These are phyloP conservation scores for Cordyceps farinosa DNA, from an alignment of 2,329 filamentous ascomycete genomes.

Conservation along the genomic window DNA sequence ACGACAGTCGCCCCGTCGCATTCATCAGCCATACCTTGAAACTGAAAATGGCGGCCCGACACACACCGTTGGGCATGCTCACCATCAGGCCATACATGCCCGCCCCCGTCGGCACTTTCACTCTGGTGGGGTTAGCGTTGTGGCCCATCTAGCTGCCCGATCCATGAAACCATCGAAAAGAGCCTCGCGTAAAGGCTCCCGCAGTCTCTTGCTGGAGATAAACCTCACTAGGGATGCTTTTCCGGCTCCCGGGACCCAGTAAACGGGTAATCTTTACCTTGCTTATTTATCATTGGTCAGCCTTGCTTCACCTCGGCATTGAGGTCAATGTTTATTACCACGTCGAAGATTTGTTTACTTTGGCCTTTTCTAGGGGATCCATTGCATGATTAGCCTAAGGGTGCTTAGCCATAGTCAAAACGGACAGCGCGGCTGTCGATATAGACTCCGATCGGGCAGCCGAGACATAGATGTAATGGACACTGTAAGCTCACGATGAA, in stretches of 20 bases:
- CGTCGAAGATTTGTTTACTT: background rate
- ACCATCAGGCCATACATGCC: background rate
- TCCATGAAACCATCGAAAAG: background rate
- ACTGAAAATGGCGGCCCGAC: constrained; percentile 4
- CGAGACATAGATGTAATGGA: background rate
- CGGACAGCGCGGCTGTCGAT: too few relatives aligned
- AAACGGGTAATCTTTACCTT: background rate
- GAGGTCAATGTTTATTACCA: background rate
- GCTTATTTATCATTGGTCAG: background rate
- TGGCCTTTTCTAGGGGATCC: background rate
- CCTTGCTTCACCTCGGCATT: background rate
- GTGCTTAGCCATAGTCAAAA: background rate
- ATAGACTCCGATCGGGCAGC: background rate
- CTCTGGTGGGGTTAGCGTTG: background rate
- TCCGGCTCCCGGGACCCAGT: background rate
- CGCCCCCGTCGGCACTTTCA: background rate
- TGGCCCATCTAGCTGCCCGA: background rate
- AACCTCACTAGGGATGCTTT: constrained; percentile 4
- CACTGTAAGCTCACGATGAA: background rate
- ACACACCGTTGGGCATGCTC: background rate
- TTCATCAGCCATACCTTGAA: background rate
- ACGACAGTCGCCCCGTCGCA: background rate
- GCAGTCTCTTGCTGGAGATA: background rate
- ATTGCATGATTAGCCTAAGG: background rate
- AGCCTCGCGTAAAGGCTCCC: background rate